Base-by-base conservation (phyloP, 305 asterid genomes). In the Salvia sclarea region DNA sequence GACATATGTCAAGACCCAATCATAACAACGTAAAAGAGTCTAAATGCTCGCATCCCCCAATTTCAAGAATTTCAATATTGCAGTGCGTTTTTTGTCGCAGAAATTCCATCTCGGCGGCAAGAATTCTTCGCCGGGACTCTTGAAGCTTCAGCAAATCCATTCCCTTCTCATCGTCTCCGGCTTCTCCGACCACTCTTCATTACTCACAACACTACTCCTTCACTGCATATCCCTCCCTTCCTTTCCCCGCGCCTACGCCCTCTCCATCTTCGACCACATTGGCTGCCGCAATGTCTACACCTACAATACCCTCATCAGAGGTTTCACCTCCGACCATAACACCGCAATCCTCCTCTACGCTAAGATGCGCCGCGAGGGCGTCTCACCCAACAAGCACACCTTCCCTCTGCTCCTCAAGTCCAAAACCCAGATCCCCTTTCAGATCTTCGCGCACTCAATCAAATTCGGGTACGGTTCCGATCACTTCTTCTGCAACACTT, bases 371-470 rank as follows among this genome's bases (percentile, higher is more conserved):
- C 68, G 54, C n/a, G 67, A 76, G 22, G 75, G 79, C 8, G 71
- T 80, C 52, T 49, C 41, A 37, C 87, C 87, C 33, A 80, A 84
- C 80, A 69, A 65, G 70, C 87, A 82, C 75, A 84, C 90, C 47
- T 82, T 82, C 70, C 87, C 87, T 43, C 45, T 82, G 43, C 82
- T 84, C 53, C 87, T 84, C 73, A 85, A 80, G 66, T 64, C 83
- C 60, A 76, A 74, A 53, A 57, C 76, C 47, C 69, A 41, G 33
- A 63, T 69, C 66, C 82, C 81, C 5, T 62, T 72, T 17, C 76
- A 78, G 71, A 20, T 85, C 22, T 78, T 82, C 28, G 56, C 79
- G 12, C 81, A 79, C 45, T 35, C 79, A 1, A 61, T 74, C 64
- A 82, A 76, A 64, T 78, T 85, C 13, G 90, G 86, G 13, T 80